Evolutionary conservation across 2,329 filamentous ascomycete genomes (phyloP).

Genomic region (Beauveria bassiana): DNA sequence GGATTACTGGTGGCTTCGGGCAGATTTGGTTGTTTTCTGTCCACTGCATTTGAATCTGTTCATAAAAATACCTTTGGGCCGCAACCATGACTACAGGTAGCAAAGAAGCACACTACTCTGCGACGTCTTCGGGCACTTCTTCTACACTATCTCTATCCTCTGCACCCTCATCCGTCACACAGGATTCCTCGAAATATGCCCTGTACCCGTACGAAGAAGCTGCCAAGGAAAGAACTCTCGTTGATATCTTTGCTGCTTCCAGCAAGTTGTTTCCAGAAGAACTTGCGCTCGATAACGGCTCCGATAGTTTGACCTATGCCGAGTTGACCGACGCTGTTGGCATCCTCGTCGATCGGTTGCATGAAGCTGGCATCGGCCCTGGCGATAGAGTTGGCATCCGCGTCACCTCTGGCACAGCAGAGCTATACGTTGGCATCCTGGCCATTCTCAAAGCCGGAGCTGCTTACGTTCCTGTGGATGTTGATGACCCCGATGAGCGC

Average conservation of each 20-base stretch:
- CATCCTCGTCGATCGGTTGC: constrained; percentile 6
- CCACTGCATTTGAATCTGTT: not conserved
- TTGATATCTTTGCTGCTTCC: constrained; percentile 15
- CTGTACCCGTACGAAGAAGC: constrained; percentile 5
- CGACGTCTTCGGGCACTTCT: not conserved
- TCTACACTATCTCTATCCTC: not conserved
- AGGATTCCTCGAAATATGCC: not conserved
- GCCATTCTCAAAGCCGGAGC: constrained; percentile 15
- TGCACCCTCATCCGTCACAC: not conserved
- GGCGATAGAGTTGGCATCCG: constrained; percentile 16
- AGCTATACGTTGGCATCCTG: constrained; percentile 17
- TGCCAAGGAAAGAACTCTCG: constrained; percentile 12
- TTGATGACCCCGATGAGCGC: constrained; percentile 18
- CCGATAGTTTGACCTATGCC: constrained; percentile 10
- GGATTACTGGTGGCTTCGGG: too few relatives aligned
- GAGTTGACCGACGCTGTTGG: constrained; percentile 10
- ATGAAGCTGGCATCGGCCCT: constrained; percentile 12
- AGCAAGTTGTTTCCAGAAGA: constrained; percentile 9
- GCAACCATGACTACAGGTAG: not conserved
- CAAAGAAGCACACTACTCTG: not conserved
- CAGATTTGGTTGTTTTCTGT: not conserved
- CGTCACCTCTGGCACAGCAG: constrained; percentile 15
- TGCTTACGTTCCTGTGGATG: constrained; percentile 18
- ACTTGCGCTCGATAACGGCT: constrained; percentile 15
- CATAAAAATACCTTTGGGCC: not conserved